Base-by-base conservation (phyloP, 2,329 filamentous ascomycete genomes). In the Ophiostoma pallidulum region DNA sequence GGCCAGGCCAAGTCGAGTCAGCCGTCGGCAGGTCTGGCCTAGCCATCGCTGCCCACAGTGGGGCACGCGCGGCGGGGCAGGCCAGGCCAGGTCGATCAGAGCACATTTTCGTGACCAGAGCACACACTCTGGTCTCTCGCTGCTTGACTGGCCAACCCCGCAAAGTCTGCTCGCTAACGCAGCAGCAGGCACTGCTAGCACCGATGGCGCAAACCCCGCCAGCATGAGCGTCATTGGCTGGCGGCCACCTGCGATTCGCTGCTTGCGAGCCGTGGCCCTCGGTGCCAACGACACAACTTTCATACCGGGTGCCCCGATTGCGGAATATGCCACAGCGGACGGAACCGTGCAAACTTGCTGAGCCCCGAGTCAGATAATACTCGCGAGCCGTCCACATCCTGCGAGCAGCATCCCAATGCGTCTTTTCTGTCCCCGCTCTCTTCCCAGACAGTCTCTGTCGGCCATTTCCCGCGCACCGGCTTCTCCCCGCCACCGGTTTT, bases 131-230 rank as follows among this genome's bases (percentile, higher is more conserved):
- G n/a, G n/a, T n/a, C n/a, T n/a, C n/a, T n/a, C n/a, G n/a, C n/a
- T 28, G 24, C 24, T 28, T 10, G 24, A 5, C 10, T 28, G 24
- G n/a, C n/a, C n/a, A 51, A 44, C 32, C 7, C 7, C 16, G 26
- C 24, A 29, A 41, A 29, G 19, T 28, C 24, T 10, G 10, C 6
- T 28, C 6, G 24, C n/a, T n/a, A n/a, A n/a, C n/a, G n/a, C n/a
- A n/a, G n/a, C n/a, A n/a, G n/a, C 22, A 41, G 12, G 7, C 24
- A 40, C 14, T 33, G n/a, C 41, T 44, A 44, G 41, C 20, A 36
- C 24, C 13, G 24, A 46, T 46, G 44, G 44, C 44, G 44, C 44
- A 46, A 46, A 7, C 32, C 36, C 44, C 26, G 44, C 44, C 7
- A 33, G 20, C 19, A 46, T 33, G 36, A 20, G 28, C 44, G 44